phyloP scores from a whole-genome alignment of 2,329 filamentous ascomycete species.

The Verticillium nonalfalfae region DNA sequence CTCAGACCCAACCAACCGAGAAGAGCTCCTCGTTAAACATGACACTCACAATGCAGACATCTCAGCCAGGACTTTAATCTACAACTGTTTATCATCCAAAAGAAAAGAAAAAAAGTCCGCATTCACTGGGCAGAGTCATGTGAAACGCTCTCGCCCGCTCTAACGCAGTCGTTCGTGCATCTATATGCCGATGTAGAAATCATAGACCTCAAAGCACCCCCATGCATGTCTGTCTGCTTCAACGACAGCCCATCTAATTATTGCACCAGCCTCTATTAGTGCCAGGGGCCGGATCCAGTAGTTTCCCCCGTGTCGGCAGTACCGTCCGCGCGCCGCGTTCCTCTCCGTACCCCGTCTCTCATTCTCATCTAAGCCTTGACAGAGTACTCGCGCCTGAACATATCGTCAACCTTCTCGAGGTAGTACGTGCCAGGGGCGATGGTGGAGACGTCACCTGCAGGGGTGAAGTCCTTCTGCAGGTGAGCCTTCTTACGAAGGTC shows the following conservation, averaged over 20 bases:
- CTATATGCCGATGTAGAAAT: not conserved
- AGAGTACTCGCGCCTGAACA: constrained; percentile 76
- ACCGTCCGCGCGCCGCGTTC: not conserved
- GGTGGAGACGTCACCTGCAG: constrained; percentile 60
- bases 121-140: not conserved
- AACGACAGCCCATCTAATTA: constrained; percentile 1
- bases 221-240: not conserved
- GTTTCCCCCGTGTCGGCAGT: not conserved
- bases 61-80: not conserved
- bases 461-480: constrained; percentile 72
- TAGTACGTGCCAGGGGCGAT: constrained; percentile 68
- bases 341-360: not conserved
- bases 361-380: constrained; percentile 57
- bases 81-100: not conserved
- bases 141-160: not conserved
- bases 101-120: not conserved
- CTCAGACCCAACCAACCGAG: too few species aligned
- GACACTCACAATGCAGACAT: not conserved
- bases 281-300: not conserved
- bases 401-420: constrained; percentile 72
- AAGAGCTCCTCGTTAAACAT: too few species aligned
- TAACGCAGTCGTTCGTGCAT: not conserved
- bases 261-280: constrained; percentile 11
- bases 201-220: not conserved
- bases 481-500: constrained; percentile 76